phyloP scores from a whole-genome alignment of 1,284 basidiomycete species.

The Rhodotorula glutinis region DNA sequence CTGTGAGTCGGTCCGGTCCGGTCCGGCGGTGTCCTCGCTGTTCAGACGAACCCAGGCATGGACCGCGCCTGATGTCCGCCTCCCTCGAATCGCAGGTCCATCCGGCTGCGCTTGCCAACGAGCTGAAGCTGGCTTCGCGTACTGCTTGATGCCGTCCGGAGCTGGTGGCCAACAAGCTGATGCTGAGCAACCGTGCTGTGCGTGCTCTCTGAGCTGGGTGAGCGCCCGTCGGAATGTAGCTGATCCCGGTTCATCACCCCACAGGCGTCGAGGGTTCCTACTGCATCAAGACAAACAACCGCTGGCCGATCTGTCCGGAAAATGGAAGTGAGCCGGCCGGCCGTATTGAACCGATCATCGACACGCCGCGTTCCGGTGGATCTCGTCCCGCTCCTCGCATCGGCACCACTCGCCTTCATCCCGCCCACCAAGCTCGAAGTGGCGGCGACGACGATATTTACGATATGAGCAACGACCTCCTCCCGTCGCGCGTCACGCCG shows the following conservation, averaged over 20 bases:
- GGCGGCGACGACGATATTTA: neutral
- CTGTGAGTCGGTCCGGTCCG: neutral
- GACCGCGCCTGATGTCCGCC: no score
- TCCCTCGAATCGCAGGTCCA: neutral
- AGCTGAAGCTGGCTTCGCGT: neutral
- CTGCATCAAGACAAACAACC: neutral
- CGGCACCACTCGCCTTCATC: neutral
- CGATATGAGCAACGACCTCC: neutral
- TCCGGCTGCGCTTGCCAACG: neutral
- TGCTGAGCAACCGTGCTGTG: neutral
- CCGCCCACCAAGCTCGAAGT: no score
- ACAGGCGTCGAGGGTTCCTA: constrained; percentile 2
- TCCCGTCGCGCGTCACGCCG: neutral
- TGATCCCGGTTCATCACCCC: neutral
- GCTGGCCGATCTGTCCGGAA: neutral
- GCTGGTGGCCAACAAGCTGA: neutral
- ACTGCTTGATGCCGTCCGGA: neutral
- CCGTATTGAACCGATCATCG: no score
- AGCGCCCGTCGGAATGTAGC: no score
- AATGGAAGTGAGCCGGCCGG: neutral
- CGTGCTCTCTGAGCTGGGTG: neutral
- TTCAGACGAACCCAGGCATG: no score
- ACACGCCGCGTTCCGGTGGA: neutral
- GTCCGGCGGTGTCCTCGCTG: no score
- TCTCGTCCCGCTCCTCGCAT: neutral